phyloP scores from a whole-genome alignment of 2,329 filamentous ascomycete genomes.

The Ophiocordyceps camponoti-saundersi region DNA sequence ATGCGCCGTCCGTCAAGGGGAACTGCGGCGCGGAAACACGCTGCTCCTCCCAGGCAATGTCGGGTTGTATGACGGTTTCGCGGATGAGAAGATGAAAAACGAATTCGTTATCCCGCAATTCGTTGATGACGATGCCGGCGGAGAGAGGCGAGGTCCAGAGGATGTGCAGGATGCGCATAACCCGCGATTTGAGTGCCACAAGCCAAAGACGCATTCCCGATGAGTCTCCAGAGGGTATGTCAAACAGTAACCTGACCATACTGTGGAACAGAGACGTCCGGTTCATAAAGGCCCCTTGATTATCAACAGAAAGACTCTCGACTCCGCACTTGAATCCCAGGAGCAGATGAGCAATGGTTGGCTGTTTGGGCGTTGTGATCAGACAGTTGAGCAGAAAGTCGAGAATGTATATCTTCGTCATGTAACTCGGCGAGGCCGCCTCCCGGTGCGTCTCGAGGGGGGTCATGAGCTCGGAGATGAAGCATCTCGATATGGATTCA shows the following conservation, averaged over 20 bases:
- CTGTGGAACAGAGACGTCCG: slow-evolving; percentile 70
- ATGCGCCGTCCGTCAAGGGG: slow-evolving; percentile 47
- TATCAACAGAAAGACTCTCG: slow-evolving; percentile 49
- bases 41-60: slow-evolving; percentile 57
- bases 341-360: slow-evolving; percentile 78
- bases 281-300: slow-evolving; percentile 52
- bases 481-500: slow-evolving; percentile 59
- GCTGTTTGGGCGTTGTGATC: slow-evolving; percentile 53
- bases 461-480: slow-evolving; percentile 51
- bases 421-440: slow-evolving; percentile 52
- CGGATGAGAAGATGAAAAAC: slow-evolving; percentile 60
- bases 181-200: slow-evolving; percentile 49
- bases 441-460: slow-evolving; percentile 58
- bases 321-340: slow-evolving; percentile 72
- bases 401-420: slow-evolving; percentile 70
- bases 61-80: slow-evolving; percentile 53
- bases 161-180: slow-evolving; percentile 57
- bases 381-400: slow-evolving; percentile 76
- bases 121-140: slow-evolving; percentile 53
- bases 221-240: slow-evolving; percentile 47
- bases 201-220: slow-evolving; percentile 50
- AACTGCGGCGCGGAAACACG: slow-evolving; percentile 46
- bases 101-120: slow-evolving; percentile 65
- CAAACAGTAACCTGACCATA: slow-evolving; percentile 54
- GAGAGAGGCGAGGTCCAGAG: slow-evolving; percentile 78